Evolutionary conservation across 2,329 filamentous ascomycete species (phyloP).

Genomic region (Aspergillus pseudonomiae): DNA sequence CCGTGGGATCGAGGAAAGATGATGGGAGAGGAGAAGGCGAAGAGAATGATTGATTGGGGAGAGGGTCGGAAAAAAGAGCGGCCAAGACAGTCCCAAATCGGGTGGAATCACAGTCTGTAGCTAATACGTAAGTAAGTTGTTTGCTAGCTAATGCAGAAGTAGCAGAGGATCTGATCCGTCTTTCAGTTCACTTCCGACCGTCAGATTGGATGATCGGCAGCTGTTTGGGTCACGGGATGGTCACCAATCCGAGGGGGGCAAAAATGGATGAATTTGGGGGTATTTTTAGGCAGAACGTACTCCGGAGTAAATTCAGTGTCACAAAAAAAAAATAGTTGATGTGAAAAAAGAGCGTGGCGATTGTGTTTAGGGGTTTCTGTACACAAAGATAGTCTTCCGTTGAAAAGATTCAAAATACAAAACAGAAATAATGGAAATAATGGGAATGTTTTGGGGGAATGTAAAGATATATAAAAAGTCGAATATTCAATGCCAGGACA

Average conservation of each 20-base stretch:
- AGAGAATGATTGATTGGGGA: conserved; percentile 31
- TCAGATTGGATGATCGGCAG: conserved; percentile 13
- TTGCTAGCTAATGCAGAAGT: conserved; percentile 2
- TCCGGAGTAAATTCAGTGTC: background rate
- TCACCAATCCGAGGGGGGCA: background rate
- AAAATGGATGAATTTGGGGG: background rate
- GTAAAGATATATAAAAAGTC: background rate
- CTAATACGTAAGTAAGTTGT: background rate
- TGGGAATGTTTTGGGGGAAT: background rate
- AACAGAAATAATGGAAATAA: background rate
- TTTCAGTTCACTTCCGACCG: conserved; percentile 10
- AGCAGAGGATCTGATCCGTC: conserved; percentile 5
- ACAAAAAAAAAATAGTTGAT: background rate
- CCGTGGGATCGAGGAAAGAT: conserved; percentile 7
- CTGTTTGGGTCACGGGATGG: conserved; percentile 19
- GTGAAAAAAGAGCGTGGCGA: background rate
- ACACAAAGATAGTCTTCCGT: background rate
- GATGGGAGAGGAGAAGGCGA: conserved; percentile 25
- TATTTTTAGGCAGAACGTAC: background rate
- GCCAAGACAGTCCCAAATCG: conserved; percentile 27
- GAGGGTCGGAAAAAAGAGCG: conserved; percentile 28
- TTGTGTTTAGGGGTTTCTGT: background rate
- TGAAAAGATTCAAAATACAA: background rate
- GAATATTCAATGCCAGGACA: background rate
- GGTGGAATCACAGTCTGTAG: conserved; percentile 3